Percentiles rank a stretch among this genome's conserved stretches.
Evolutionary conservation across 208 protist species (phyloP).

Genomic region (Crithidia fasciculata): DNA sequence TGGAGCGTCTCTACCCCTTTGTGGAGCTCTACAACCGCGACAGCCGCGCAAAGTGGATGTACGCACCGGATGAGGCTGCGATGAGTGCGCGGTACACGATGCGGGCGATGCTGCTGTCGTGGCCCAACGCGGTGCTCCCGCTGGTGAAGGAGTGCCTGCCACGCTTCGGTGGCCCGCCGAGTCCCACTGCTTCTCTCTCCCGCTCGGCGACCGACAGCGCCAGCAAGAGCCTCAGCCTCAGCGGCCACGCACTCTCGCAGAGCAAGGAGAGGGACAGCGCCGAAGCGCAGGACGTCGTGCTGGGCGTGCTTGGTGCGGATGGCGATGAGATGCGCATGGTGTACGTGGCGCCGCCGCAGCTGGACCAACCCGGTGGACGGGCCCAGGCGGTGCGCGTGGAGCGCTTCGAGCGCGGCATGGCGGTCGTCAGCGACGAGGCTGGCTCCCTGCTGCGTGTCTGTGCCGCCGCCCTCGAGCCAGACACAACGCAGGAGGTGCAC

Average conservation of each 20-base stretch:
- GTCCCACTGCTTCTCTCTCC: not conserved
- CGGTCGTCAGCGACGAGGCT: constrained; percentile 54
- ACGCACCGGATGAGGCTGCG: constrained; percentile 56
- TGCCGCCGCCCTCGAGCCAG: constrained; percentile 61
- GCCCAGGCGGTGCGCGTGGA: constrained; percentile 53
- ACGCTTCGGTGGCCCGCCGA: constrained; percentile 12
- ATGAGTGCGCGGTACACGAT: constrained; percentile 70
- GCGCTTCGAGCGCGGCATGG: constrained; percentile 48
- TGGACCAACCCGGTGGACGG: constrained; percentile 24
- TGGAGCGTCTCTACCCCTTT: constrained; percentile 78
- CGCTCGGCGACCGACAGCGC: constrained; percentile 1
- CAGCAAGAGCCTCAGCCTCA: not conserved
- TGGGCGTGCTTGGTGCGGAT: constrained; percentile 78
- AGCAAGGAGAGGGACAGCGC: constrained; percentile 4
- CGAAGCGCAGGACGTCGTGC: constrained; percentile 28
- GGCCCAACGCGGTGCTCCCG: constrained; percentile 51
- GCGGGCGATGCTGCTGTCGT: constrained; percentile 69
- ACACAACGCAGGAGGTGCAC: constrained; percentile 40
- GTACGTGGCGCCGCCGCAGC: constrained; percentile 56
- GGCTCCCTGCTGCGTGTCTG: constrained; percentile 43
- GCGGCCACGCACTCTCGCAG: not conserved
- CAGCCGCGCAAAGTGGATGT: constrained; percentile 79
- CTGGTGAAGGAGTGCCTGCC: constrained; percentile 37
- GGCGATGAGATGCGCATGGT: constrained; percentile 73
- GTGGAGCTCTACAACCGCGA: constrained; percentile 84